phyloP scores from a whole-genome alignment of 2,329 filamentous ascomycete genomes.

The Aaosphaeria pasadenensis region DNA sequence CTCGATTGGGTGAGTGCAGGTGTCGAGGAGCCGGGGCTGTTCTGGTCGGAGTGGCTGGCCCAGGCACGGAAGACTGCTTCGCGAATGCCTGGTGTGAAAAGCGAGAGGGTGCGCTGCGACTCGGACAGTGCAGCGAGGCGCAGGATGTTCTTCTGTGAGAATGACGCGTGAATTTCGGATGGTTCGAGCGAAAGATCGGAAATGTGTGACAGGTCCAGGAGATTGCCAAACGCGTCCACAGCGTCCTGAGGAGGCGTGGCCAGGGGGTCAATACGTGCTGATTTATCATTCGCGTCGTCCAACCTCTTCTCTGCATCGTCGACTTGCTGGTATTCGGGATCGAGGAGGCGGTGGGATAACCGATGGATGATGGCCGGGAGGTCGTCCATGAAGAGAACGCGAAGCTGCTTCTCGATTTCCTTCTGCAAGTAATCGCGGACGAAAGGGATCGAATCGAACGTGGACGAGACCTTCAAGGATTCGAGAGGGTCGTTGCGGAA shows the following conservation, averaged over 20 bases:
- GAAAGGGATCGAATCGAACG: slow-evolving; percentile 98
- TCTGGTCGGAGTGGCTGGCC: slow-evolving; percentile 73
- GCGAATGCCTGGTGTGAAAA: slow-evolving; percentile 87
- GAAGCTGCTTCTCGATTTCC: slow-evolving; percentile 90
- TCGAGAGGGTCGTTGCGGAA: slow-evolving; percentile 98
- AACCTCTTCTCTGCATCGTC: slow-evolving; percentile 55
- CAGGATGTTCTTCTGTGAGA: slow-evolving; percentile 91
- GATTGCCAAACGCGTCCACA: slow-evolving; percentile 75
- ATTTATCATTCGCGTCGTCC: slow-evolving; percentile 46
- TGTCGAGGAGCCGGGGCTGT: slow-evolving; percentile 51
- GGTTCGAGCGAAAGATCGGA: slow-evolving; percentile 76
- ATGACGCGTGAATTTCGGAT: slow-evolving; percentile 80
- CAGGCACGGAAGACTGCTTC: slow-evolving; percentile 92
- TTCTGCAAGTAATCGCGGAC: slow-evolving; percentile 95
- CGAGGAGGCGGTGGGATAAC: slow-evolving; percentile 83
- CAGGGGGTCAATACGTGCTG: slow-evolving; percentile 73
- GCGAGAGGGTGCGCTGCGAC: slow-evolving; percentile 83
- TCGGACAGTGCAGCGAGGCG: slow-evolving; percentile 79
- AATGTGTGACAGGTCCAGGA: slow-evolving; percentile 71
- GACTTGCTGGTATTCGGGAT: slow-evolving; percentile 74
- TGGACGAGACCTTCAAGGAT: slow-evolving; percentile 96
- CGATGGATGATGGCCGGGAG: slow-evolving; percentile 94
- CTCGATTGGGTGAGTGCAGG: slow-evolving; percentile 43
- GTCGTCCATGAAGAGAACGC: slow-evolving; percentile 96
- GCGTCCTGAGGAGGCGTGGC: slow-evolving; percentile 77